Base-by-base conservation (phyloP, 129 eudicot genomes). In the Smallanthus sonchifolius region DNA sequence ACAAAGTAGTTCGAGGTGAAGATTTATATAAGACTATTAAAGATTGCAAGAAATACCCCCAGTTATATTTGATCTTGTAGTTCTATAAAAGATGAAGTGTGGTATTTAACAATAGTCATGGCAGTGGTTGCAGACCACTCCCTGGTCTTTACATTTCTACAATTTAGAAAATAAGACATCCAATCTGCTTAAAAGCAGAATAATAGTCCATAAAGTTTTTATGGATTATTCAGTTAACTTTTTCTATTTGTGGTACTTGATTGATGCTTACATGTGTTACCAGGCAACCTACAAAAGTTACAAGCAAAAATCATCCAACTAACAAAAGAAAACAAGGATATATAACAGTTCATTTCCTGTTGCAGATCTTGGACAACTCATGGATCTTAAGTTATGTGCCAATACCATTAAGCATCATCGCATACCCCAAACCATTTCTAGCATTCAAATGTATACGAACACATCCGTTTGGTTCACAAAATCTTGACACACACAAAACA, bases 371-470 rank as follows among this genome's bases (percentile, higher is more conserved):
- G 51, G 56, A 13, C 45, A 69, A 2, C 51, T 45, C 51, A 7
- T 17, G 28, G 42, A 40, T 72, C 56, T 57, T 24, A 17, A 40
- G 28, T 20, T 43, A 72, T 20, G 38, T 56, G n/a, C 38, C 65
- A 55, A 16, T 5, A 15, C 54, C 16, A 48, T 48, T 70, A 34
- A 34, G 38, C 17, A 17, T 16, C 5, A 6, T 49, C 73, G 28
- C 59, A 10, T 7, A 47, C 34, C 48, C 37, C 14, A 35, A 17
- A 71, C 76, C 11, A 55, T 55, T 67, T 71, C 64, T 38, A 36
- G 45, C 74, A 49, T 51, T 56, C 76, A 57, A 72, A 28, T 72
- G 67, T 38, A 38, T 30, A 28, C 20, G 57, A 51, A 45, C 40
- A 61, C 48, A 35, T 9, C 32, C 6, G 3, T 70, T 35, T 69